Evolutionary conservation across 1,284 basidiomycete genomes (phyloP).

Genomic region (Mycena citricolor): DNA sequence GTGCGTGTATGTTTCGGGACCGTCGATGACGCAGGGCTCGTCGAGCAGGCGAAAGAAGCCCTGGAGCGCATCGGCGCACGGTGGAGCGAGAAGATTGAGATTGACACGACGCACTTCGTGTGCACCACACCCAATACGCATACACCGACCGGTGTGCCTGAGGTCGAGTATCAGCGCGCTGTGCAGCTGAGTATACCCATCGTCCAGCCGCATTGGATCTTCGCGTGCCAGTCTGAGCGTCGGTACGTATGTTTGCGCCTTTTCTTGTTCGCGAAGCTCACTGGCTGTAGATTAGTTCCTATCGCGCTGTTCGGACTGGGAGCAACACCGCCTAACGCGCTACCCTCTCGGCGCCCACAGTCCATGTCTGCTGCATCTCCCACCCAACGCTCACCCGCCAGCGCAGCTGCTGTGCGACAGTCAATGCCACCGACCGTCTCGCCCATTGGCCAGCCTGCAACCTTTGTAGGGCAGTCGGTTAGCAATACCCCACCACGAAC

Average conservation of each 20-base stretch:
- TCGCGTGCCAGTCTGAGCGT: slow-evolving; percentile 81
- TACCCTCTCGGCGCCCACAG: slow-evolving; percentile 55
- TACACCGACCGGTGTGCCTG: slow-evolving; percentile 66
- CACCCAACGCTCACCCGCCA: slow-evolving; percentile 41
- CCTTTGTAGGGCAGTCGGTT: slow-evolving; percentile 43
- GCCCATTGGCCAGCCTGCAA: slow-evolving; percentile 28
- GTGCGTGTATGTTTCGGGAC: slow-evolving; percentile 92
- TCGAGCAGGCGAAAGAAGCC: slow-evolving; percentile 78
- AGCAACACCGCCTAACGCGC: slow-evolving; percentile 49
- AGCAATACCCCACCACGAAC: slow-evolving; percentile 24
- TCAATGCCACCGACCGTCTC: slow-evolving; percentile 55
- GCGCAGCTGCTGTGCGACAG: slow-evolving; percentile 45
- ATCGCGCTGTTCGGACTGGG: slow-evolving; percentile 84
- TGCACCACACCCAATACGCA: slow-evolving; percentile 83
- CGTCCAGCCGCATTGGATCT: slow-evolving; percentile 87
- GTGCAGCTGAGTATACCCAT: slow-evolving; percentile 88
- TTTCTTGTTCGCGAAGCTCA: slow-evolving; percentile 1
- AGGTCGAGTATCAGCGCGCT: slow-evolving; percentile 88
- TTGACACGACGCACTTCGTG: slow-evolving; percentile 96
- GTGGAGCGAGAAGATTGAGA: slow-evolving; percentile 90
- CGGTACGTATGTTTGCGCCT: slow-evolving; percentile 50
- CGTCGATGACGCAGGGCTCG: slow-evolving; percentile 70
- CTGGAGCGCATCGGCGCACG: slow-evolving; percentile 82
- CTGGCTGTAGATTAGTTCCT: slow-evolving; percentile 72
- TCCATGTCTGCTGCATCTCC: slow-evolving; percentile 74